phyloP scores from a whole-genome alignment of 805 yeast species.

The Wickerhamomyces bisporus region DNA sequence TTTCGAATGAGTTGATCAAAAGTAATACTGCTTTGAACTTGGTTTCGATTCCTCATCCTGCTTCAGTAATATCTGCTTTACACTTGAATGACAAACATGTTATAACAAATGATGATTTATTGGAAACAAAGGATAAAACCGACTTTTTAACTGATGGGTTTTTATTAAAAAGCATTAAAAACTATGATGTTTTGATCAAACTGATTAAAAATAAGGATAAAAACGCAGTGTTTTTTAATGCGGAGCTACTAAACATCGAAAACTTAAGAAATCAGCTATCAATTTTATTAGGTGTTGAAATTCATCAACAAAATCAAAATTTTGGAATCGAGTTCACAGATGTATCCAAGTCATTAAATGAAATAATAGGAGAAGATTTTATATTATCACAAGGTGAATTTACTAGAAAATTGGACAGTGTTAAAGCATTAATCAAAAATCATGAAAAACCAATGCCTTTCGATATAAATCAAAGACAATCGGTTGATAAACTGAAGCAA shows the following conservation, averaged over 20 bases:
- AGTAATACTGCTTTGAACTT: slow-evolving; percentile 7
- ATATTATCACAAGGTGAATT: slow-evolving; percentile 14
- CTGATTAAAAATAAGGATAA: neutral
- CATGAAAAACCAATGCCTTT: slow-evolving; percentile 12
- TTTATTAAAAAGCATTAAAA: neutral
- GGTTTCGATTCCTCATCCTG: slow-evolving; percentile 16
- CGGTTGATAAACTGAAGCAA: slow-evolving; percentile 7
- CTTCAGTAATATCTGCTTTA: slow-evolving; percentile 10
- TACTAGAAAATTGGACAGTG: slow-evolving; percentile 12
- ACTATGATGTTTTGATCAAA: neutral
- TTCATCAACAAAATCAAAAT: slow-evolving; percentile 5
- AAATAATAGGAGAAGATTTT: slow-evolving; percentile 5
- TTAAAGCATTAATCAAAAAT: slow-evolving; percentile 7
- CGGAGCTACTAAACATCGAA: neutral
- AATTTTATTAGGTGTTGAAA: slow-evolving; percentile 5
- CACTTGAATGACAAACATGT: slow-evolving; percentile 8
- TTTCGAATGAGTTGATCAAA: slow-evolving; percentile 3
- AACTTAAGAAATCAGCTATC: slow-evolving; percentile 1
- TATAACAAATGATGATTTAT: slow-evolving; percentile 3
- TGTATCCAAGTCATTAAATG: slow-evolving; percentile 8
- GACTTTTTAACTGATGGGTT: neutral
- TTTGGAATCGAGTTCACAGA: slow-evolving; percentile 10
- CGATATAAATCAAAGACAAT: slow-evolving; percentile 15
- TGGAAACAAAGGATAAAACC: slow-evolving; percentile 1
- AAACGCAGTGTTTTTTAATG: slow-evolving; percentile 2